Percentiles rank a stretch among this genome's conserved stretches.
Conservation (phyloP, 495 filamentous ascomycete species). For the Tuber umbilicatum region DNA sequence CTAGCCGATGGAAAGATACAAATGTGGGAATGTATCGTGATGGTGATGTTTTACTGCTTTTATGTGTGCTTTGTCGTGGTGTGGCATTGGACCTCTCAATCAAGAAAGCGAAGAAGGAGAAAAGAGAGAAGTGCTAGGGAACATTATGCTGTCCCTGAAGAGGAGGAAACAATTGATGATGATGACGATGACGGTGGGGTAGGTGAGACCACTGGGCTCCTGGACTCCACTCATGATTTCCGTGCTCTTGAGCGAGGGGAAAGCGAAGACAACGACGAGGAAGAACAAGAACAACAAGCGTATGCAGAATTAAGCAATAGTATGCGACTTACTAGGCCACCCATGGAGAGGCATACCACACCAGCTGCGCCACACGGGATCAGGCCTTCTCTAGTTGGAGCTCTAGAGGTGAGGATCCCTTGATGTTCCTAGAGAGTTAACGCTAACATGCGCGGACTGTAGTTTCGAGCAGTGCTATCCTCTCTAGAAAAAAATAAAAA, state of each 20-base stretch:
- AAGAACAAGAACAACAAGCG: conserved; percentile 64
- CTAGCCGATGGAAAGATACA: conserved; percentile 76
- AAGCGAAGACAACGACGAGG: conserved; percentile 57
- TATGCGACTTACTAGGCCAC: conserved; percentile 78
- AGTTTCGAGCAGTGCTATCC: conserved; percentile 77
- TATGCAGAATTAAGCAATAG: conserved; percentile 80
- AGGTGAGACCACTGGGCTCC: conserved; percentile 51
- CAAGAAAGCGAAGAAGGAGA: conserved; percentile 53
- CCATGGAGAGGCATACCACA: conserved; percentile 52
- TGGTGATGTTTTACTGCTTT: conserved; percentile 88
- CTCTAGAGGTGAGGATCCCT: conserved; percentile 54
- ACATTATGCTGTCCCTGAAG: conserved; percentile 62
- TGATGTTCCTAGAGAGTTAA: not conserved
- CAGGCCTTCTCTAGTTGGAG: conserved; percentile 85
- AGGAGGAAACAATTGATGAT: conserved; percentile 62
- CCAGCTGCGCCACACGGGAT: conserved; percentile 64
- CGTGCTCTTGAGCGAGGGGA: conserved; percentile 61
- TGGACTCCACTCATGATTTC: conserved; percentile 57
- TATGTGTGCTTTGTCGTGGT: conserved; percentile 83
- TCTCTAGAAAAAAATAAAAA: conserved; percentile 73
- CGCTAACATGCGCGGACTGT: not conserved
- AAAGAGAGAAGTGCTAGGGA: conserved; percentile 64
- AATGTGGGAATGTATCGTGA: conserved; percentile 78
- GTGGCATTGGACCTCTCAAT: conserved; percentile 81
- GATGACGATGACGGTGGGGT: conserved; percentile 63